Percentiles rank a stretch among this genome's conserved stretches.
Evolutionary conservation across 768 basidiomycete species (phyloP).

Genomic region (Coprinopsis marcescibilis): DNA sequence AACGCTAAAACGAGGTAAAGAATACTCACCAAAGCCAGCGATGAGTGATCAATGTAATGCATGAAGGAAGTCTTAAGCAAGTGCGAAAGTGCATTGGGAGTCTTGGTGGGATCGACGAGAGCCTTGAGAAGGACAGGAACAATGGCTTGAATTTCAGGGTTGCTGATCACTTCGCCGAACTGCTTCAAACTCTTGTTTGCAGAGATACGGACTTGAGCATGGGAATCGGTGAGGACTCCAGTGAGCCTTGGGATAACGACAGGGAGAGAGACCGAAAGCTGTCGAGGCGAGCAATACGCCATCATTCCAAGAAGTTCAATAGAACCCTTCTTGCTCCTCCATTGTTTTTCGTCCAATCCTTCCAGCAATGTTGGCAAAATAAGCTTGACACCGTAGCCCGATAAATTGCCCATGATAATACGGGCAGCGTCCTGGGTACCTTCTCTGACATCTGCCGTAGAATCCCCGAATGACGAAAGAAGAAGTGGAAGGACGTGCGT

Average conservation of each 20-base stretch:
- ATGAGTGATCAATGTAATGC: constrained; percentile 97
- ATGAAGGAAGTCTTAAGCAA: constrained; percentile 93
- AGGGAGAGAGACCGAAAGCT: constrained; percentile 90
- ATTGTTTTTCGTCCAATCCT: constrained; percentile 95
- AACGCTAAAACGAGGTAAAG: neutral
- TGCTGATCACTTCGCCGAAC: constrained; percentile 97
- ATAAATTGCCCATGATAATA: constrained; percentile 93
- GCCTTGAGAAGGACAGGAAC: constrained; percentile 90
- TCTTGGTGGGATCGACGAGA: constrained; percentile 91
- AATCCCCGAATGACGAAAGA: constrained; percentile 81
- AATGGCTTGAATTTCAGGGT: constrained; percentile 91
- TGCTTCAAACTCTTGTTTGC: constrained; percentile 96
- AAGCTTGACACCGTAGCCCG: constrained; percentile 92
- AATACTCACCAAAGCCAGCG: constrained; percentile 73
- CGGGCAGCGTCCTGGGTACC: constrained; percentile 88
- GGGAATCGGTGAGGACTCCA: constrained; percentile 92
- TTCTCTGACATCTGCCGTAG: constrained; percentile 82
- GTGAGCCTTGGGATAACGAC: constrained; percentile 96
- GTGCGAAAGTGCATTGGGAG: constrained; percentile 74
- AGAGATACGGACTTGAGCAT: constrained; percentile 88
- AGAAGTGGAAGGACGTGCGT: constrained; percentile 78
- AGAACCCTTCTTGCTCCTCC: constrained; percentile 96
- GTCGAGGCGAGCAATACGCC: constrained; percentile 96
- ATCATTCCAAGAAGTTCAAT: constrained; percentile 97
- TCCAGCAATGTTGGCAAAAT: constrained; percentile 86